Evolutionary conservation across 1,284 basidiomycete species (phyloP).

Genomic region (Sanghuangporus weigelae): DNA sequence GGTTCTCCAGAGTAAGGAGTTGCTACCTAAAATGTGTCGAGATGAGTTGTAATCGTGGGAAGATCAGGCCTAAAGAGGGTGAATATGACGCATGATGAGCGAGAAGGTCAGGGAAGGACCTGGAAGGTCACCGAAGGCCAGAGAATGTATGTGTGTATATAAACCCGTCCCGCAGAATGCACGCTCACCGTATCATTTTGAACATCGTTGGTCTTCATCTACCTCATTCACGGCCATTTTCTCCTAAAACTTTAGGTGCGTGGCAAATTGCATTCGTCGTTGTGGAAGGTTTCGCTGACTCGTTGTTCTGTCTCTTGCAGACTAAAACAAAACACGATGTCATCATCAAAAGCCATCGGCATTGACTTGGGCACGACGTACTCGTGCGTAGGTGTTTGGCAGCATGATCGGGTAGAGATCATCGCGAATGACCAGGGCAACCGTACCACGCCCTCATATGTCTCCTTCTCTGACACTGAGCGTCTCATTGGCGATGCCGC

Average conservation of each 20-base stretch:
- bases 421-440: constrained; percentile 98
- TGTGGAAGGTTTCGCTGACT: neutral
- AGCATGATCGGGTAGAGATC: constrained; percentile 98
- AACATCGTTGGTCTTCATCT: neutral
- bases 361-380: constrained; percentile 84
- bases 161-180: neutral
- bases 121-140: constrained; percentile 16
- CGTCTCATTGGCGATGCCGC: constrained; percentile 95
- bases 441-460: constrained; percentile 93
- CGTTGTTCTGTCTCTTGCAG: neutral
- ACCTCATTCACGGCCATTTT: constrained; percentile 15
- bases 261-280: neutral
- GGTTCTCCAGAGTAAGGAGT: neutral
- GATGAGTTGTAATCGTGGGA: neutral
- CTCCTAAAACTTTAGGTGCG: constrained; percentile 14
- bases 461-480: constrained; percentile 90
- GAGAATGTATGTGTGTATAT: constrained; percentile 9
- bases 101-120: constrained; percentile 10
- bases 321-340: constrained; percentile 30
- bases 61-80: neutral
- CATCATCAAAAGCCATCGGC: constrained; percentile 82
- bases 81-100: neutral
- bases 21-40: no score
- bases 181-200: constrained; percentile 3
- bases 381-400: constrained; percentile 90